Evolutionary conservation across 768 basidiomycete species (phyloP), one percentile per base, ranked within the genome.

Genomic region (Rhodosporidiobolus sp.): DNA sequence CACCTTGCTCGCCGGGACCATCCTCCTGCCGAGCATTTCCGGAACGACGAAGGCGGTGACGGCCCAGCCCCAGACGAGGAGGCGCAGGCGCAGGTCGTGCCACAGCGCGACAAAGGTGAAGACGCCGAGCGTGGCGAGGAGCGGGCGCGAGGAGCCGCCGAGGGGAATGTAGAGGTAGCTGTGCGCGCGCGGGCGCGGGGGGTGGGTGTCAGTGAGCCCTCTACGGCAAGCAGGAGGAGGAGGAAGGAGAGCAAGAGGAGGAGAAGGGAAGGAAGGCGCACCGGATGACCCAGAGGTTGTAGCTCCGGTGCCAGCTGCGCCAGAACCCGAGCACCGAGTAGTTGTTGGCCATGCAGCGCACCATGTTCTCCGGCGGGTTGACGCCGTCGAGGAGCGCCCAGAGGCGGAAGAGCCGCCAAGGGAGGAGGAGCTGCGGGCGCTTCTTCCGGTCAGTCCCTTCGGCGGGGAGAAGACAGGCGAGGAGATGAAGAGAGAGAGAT

Each of bases 31-130:
- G 0, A 85, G 68, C 17, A 96, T 77, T 81, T 98, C 95, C 0
- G 94, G 95, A 11, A 93, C 71, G 72, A 99, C 88, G 81, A 99
- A 96, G 58, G 95, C 72, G 78, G 88, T 90, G 70, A 95, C 85
- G 17, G 96, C 88, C 96, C 96, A 98, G 4, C 96, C 95, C 94
- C 94, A 99, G 3, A 92, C 88, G 3, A 99, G 84, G 9, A 98
- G 85, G 34, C 85, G 85, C 80, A 95, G 88, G 0, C 90, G 90
- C 3, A 97, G 84, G 79, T 97, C 96, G 77, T 99, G 96, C 95
- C 95, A 99, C 28, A 99, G 82, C 0, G 96, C 95, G 32, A 97
- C 94, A 78, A 99, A 98, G 1, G 95, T 90, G 84, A 97, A 98
- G 28, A 95, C 87, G 52, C 95, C 82, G 17, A 88, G 72, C 0